phyloP scores from a whole-genome alignment of 208 protist genomes.

The Crithidia brevicula region DNA sequence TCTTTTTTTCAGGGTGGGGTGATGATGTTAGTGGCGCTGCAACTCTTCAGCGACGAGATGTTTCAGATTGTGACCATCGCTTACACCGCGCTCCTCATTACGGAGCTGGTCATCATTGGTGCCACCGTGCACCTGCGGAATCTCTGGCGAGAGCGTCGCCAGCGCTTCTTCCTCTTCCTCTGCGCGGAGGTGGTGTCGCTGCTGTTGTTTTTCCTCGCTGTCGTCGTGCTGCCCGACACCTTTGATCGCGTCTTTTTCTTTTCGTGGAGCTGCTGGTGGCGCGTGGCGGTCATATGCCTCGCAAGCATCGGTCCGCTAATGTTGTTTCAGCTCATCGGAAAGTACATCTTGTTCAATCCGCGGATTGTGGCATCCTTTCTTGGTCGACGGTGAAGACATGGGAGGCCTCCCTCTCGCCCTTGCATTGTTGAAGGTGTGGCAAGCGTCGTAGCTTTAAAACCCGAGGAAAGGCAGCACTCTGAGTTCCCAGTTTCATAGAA shows the following conservation, averaged over 20 bases:
- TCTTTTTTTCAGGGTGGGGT: constrained; percentile 93
- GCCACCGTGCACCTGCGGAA: constrained; percentile 93
- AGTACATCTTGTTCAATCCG: constrained; percentile 56
- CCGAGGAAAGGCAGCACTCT: too few species aligned
- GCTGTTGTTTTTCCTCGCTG: constrained; percentile 91
- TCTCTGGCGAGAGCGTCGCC: constrained; percentile 64
- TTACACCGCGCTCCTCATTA: constrained; percentile 98
- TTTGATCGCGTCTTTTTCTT: constrained; percentile 95
- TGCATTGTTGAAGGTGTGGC: too few species aligned
- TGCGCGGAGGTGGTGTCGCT: constrained; percentile 88
- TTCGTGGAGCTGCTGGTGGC: constrained; percentile 91
- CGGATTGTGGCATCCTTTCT: constrained; percentile 35
- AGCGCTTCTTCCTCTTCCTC: constrained; percentile 88
- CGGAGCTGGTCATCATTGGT: constrained; percentile 96
- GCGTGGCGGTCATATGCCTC: constrained; percentile 78
- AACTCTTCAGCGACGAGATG: constrained; percentile 95
- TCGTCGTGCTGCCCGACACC: constrained; percentile 90
- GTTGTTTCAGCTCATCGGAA: constrained; percentile 48
- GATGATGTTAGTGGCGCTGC: constrained; percentile 96
- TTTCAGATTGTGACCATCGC: constrained; percentile 97
- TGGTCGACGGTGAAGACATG: background rate
- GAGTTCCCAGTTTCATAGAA: too few species aligned
- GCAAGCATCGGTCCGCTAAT: constrained; percentile 74
- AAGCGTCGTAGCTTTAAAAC: too few species aligned
- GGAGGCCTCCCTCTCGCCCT: too few species aligned